Percentiles rank a stretch among this genome's conserved stretches.
Evolutionary conservation across 768 basidiomycete genomes (phyloP).

Genomic region (Sistotremastrum suecicum): DNA sequence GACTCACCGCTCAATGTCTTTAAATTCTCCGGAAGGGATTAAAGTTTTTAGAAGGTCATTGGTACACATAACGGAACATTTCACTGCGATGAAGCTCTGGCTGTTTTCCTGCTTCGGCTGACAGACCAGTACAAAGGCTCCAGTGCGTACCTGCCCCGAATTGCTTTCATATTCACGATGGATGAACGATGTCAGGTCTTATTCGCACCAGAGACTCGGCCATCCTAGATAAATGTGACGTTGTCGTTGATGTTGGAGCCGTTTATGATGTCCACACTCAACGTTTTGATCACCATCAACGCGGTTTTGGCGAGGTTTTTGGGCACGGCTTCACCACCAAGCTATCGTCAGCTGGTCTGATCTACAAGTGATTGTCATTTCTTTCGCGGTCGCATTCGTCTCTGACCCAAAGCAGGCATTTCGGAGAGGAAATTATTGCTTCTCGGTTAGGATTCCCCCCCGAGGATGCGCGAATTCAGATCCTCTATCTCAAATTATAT

Average conservation of each 20-base stretch:
- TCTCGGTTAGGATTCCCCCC: slow-evolving; percentile 32
- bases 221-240: slow-evolving; percentile 66
- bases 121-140: slow-evolving; percentile 65
- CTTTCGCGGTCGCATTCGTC: not conserved
- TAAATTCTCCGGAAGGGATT: too few relatives aligned
- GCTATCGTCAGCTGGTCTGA: slow-evolving; percentile 79
- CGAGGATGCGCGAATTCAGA: slow-evolving; percentile 51
- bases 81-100: slow-evolving; percentile 94
- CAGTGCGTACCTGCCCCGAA: slow-evolving; percentile 27
- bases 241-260: slow-evolving; percentile 94
- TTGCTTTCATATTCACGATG: not conserved
- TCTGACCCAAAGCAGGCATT: slow-evolving; percentile 43
- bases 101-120: slow-evolving; percentile 74
- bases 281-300: slow-evolving; percentile 93
- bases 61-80: slow-evolving; percentile 95
- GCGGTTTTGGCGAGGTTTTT: slow-evolving; percentile 83
- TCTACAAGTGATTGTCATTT: slow-evolving; percentile 68
- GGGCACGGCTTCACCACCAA: slow-evolving; percentile 82
- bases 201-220: slow-evolving; percentile 63
- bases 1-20: too few relatives aligned
- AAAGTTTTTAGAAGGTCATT: slow-evolving; percentile 38
- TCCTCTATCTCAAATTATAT: slow-evolving; percentile 84
- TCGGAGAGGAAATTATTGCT: slow-evolving; percentile 76
- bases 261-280: slow-evolving; percentile 69
- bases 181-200: slow-evolving; percentile 26